Percentiles rank a stretch among this genome's conserved stretches.
These are phyloP conservation scores for Spiraea crenata DNA, from an alignment of 331 rosid species.

Conservation along the genomic window DNA sequence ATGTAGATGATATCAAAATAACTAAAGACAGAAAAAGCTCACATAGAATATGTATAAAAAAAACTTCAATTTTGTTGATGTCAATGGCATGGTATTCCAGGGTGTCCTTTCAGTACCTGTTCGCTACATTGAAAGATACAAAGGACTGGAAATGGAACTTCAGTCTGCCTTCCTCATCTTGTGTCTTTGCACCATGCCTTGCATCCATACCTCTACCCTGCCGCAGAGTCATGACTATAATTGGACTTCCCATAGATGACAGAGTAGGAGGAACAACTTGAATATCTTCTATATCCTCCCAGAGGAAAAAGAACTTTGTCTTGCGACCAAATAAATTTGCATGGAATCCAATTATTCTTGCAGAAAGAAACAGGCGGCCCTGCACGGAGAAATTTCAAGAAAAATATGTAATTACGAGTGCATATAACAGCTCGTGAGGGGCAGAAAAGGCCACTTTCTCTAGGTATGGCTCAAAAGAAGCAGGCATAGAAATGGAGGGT, in stretches of 20 bases:
- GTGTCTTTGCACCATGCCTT: slow-evolving; percentile 80
- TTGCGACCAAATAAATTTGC: slow-evolving; percentile 89
- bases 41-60: background rate
- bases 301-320: slow-evolving; percentile 87
- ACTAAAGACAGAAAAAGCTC: slow-evolving; percentile 14
- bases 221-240: slow-evolving; percentile 70
- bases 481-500: background rate
- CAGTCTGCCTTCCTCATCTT: slow-evolving; percentile 89
- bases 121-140: slow-evolving; percentile 84
- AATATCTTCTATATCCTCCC: slow-evolving; percentile 96
- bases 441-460: slow-evolving; percentile 13
- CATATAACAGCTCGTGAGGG: slow-evolving; percentile 19
- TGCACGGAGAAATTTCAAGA: slow-evolving; percentile 35
- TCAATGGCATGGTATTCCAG: slow-evolving; percentile 13
- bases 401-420: slow-evolving; percentile 19
- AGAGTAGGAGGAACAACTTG: slow-evolving; percentile 71
- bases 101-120: slow-evolving; percentile 52
- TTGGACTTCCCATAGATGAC: slow-evolving; percentile 96
- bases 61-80: background rate
- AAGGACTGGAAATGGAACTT: slow-evolving; percentile 93
- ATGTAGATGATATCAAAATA: background rate
- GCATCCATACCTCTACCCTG: slow-evolving; percentile 90
- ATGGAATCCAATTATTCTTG: slow-evolving; percentile 90
- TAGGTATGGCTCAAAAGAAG: background rate
- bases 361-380: slow-evolving; percentile 93